phyloP scores from a whole-genome alignment of 768 basidiomycete genomes.

The Tephrocybe rancida region DNA sequence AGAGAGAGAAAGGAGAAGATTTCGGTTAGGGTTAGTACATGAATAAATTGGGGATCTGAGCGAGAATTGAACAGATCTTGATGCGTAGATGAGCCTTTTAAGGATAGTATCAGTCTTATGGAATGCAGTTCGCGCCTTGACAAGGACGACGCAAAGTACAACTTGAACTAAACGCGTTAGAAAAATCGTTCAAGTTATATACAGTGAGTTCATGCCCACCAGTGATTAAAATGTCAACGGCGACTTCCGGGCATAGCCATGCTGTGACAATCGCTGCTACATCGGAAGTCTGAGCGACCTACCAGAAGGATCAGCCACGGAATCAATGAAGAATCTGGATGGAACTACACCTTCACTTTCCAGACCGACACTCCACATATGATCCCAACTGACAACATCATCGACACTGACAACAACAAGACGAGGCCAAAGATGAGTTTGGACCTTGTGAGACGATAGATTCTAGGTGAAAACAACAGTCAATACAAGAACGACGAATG shows the following conservation, averaged over 20 bases:
- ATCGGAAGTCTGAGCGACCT: constrained; percentile 3
- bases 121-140: constrained; percentile 32
- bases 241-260: constrained; percentile 21
- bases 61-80: too few species aligned
- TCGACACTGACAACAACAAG: not conserved
- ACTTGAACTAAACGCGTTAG: not conserved
- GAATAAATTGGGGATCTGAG: too few species aligned
- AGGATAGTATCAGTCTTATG: constrained; percentile 32
- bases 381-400: constrained; percentile 6
- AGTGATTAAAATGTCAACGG: constrained; percentile 15
- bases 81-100: constrained; percentile 33
- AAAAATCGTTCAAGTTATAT: not conserved
- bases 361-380: constrained; percentile 4
- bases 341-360: constrained; percentile 6
- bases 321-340: not conserved
- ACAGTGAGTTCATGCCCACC: not conserved
- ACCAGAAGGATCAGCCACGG: not conserved
- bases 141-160: constrained; percentile 21
- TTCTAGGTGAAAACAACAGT: not conserved
- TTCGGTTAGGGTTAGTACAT: too few species aligned
- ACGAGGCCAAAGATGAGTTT: not conserved
- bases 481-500: not conserved
- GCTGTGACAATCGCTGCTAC: constrained; percentile 12
- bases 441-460: constrained; percentile 11
- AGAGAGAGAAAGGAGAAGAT: constrained; percentile 32